Evolutionary conservation across 345 rosid genomes (phyloP).

Genomic region (Salix caprea): DNA sequence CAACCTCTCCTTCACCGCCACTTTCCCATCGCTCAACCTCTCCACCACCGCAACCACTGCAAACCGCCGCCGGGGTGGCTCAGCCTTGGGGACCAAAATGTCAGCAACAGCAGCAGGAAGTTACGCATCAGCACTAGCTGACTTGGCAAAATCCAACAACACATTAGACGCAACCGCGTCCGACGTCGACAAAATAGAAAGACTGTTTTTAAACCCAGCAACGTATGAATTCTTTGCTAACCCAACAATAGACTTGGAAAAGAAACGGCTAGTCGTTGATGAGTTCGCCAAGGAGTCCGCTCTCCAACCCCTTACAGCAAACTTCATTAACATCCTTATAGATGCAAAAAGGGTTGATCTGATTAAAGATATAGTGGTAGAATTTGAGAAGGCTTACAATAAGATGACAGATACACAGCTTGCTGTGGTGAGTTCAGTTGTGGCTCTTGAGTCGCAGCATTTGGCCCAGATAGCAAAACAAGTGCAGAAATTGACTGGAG

Average conservation of each 20-base stretch:
- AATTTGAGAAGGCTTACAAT: constrained; percentile 71
- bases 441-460: constrained; percentile 67
- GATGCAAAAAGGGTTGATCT: constrained; percentile 59
- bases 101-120: constrained; percentile 53
- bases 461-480: constrained; percentile 85
- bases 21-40: constrained; percentile 23
- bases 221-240: constrained; percentile 53
- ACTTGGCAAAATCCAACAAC: constrained; percentile 58
- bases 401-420: constrained; percentile 63
- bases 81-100: constrained; percentile 48
- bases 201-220: constrained; percentile 51
- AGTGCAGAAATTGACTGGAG: constrained; percentile 85
- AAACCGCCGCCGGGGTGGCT: constrained; percentile 23
- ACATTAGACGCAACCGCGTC: constrained; percentile 59
- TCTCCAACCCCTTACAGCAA: constrained; percentile 57
- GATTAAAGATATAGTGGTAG: constrained; percentile 62
- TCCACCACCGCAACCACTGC: constrained; percentile 25
- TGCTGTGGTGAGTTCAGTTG: constrained; percentile 81
- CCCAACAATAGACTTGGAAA: constrained; percentile 46
- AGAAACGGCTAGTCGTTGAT: constrained; percentile 55
- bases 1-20: constrained; percentile 44
- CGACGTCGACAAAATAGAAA: constrained; percentile 72
- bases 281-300: constrained; percentile 43
- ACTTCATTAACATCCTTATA: constrained; percentile 63
- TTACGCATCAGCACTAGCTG: constrained; percentile 79